These are phyloP conservation scores for Pseudopithomyces chartarum DNA, from an alignment of 2,329 filamentous ascomycete genomes.

Conservation along the genomic window DNA sequence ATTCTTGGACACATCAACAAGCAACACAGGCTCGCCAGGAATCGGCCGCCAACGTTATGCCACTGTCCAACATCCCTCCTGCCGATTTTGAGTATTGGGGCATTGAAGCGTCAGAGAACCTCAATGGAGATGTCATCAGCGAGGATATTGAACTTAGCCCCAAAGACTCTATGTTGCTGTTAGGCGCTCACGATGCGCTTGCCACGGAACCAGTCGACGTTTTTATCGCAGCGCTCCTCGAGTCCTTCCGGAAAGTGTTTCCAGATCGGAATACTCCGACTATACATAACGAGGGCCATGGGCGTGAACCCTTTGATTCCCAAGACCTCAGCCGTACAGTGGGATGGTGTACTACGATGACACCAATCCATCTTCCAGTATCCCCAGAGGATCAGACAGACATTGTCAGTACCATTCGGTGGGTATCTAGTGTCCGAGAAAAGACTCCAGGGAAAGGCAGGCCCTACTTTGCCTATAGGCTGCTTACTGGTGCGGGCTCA, in stretches of 20 bases:
- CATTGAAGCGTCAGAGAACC: constrained; percentile 38
- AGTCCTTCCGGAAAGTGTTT: constrained; percentile 53
- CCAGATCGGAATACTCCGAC: constrained; percentile 46
- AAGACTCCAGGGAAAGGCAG: constrained; percentile 38
- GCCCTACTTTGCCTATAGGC: constrained; percentile 37
- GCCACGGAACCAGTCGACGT: constrained; percentile 45
- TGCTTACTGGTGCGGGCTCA: constrained; percentile 30
- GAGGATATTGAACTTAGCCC: constrained; percentile 37
- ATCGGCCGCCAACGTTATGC: constrained; percentile 29
- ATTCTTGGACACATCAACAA: constrained; percentile 44
- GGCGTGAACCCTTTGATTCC: constrained; percentile 52
- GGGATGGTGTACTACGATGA: constrained; percentile 56
- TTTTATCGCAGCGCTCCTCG: constrained; percentile 40
- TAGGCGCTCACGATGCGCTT: constrained; percentile 40
- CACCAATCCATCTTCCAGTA: constrained; percentile 33
- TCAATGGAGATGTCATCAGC: constrained; percentile 39
- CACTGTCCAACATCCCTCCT: constrained; percentile 29
- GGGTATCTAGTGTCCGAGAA: constrained; percentile 39
- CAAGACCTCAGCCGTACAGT: constrained; percentile 56
- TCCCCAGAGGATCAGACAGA: constrained; percentile 30
- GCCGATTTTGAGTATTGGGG: constrained; percentile 46
- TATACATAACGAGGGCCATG: constrained; percentile 57
- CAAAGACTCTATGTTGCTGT: constrained; percentile 37
- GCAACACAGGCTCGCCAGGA: constrained; percentile 31
- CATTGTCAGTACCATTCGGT: constrained; percentile 37